phyloP scores from a whole-genome alignment of 169 alveolate species.

The Plasmodium gallinaceum region DNA sequence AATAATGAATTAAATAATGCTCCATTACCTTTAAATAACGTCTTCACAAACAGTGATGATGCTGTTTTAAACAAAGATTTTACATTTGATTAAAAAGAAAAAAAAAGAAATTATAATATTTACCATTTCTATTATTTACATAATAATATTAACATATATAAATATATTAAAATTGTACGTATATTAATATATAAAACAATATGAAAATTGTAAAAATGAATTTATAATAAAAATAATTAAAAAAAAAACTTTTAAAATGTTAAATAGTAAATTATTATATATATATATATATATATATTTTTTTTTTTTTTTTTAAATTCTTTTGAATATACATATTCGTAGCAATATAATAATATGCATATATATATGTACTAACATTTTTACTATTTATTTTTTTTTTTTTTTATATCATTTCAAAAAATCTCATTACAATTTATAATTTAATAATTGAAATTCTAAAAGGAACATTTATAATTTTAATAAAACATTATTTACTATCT shows the following conservation, averaged over 20 bases:
- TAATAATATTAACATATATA: background rate
- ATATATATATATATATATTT: constrained; percentile 5
- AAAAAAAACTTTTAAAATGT: constrained; percentile 1
- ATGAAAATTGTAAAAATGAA: too few relatives aligned
- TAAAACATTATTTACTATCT: constrained; percentile 2
- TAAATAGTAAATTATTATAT: constrained; percentile 2
- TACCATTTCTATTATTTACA: too few relatives aligned
- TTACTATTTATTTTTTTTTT: background rate
- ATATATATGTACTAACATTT: constrained; percentile 6
- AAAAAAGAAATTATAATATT: background rate
- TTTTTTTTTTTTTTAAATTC: constrained; percentile 27
- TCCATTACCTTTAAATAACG: constrained; percentile 48
- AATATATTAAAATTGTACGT: background rate
- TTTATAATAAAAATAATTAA: background rate
- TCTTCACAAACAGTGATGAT: constrained; percentile 64
- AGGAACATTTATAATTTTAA: constrained; percentile 14
- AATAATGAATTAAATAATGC: constrained; percentile 78
- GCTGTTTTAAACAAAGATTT: constrained; percentile 71
- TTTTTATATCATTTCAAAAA: constrained; percentile 52
- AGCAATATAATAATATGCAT: constrained; percentile 26
- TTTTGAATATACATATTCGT: constrained; percentile 47
- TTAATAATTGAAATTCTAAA: constrained; percentile 26
- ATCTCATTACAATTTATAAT: constrained; percentile 49
- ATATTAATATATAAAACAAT: too few relatives aligned
- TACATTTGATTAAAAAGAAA: constrained; percentile 36